Percentiles rank a stretch among this genome's conserved stretches.
Evolutionary conservation across 164 flowering plant genomes (phyloP).

Genomic region (Vitis cinerea): DNA sequence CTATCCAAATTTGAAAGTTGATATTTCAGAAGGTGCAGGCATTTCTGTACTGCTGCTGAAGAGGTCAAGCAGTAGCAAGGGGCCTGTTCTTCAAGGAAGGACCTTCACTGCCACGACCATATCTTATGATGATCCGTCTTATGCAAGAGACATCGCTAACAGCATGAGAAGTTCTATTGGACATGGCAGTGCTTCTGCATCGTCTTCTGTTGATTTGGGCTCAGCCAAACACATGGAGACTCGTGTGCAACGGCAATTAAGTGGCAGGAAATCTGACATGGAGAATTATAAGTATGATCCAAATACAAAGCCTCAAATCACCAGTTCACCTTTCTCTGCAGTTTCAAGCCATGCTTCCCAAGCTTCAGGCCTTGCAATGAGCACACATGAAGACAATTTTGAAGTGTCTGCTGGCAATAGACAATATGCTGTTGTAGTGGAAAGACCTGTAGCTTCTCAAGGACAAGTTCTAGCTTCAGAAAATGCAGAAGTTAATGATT

Average conservation of each 20-base stretch:
- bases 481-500: conserved; percentile 25
- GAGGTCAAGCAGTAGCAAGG: conserved; percentile 73
- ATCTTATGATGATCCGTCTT: conserved; percentile 67
- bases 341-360: conserved; percentile 39
- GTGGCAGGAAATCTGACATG: conserved; percentile 53
- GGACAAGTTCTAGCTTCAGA: conserved; percentile 26
- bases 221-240: conserved; percentile 52
- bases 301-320: conserved; percentile 38
- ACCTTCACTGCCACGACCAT: conserved; percentile 50
- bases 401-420: conserved; percentile 29
- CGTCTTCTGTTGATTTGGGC: conserved; percentile 78
- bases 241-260: conserved; percentile 61
- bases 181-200: conserved; percentile 61
- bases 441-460: conserved; percentile 19
- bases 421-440: conserved; percentile 26
- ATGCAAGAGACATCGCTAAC: conserved; percentile 55
- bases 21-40: conserved; percentile 64
- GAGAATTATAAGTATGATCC: conserved; percentile 49
- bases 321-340: conserved; percentile 54
- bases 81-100: conserved; percentile 73
- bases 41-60: conserved; percentile 68
- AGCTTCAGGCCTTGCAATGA: conserved; percentile 29
- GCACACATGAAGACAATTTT: conserved; percentile 39
- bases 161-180: conserved; percentile 73
- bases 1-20: conserved; percentile 32